Percentiles rank a stretch among this genome's conserved stretches.
These are phyloP conservation scores for Waltergamsia citrina DNA, from an alignment of 2,329 filamentous ascomycete species.

Conservation along the genomic window DNA sequence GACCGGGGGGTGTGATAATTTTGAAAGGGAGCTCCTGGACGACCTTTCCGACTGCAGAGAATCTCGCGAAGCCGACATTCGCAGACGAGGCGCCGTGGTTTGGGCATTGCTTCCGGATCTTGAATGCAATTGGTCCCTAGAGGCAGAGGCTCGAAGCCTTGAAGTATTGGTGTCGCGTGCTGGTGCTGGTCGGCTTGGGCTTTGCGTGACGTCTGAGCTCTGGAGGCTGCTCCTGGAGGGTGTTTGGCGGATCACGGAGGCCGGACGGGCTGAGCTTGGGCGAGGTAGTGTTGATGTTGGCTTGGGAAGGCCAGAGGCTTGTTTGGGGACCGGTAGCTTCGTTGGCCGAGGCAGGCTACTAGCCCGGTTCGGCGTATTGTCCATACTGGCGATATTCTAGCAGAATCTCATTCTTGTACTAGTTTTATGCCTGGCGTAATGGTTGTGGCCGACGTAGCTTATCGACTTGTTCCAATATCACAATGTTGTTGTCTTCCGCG, in stretches of 20 bases:
- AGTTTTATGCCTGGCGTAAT: too few species aligned
- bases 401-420: too few species aligned
- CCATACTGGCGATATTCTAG: too few species aligned
- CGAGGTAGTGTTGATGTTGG: conserved; percentile 13
- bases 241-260: conserved; percentile 12
- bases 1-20: neutral
- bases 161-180: conserved; percentile 10
- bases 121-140: conserved; percentile 26
- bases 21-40: conserved; percentile 1
- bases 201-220: conserved; percentile 1
- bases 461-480: too few species aligned
- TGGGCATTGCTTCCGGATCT: conserved; percentile 5
- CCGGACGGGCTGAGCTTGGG: conserved; percentile 11
- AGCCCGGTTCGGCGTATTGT: conserved; percentile 2
- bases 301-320: conserved; percentile 20
- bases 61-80: conserved; percentile 5
- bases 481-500: too few species aligned
- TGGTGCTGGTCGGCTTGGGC: neutral
- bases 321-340: conserved; percentile 24
- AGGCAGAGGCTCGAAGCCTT: conserved; percentile 27
- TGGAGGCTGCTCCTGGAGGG: conserved; percentile 17
- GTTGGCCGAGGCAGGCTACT: conserved; percentile 17
- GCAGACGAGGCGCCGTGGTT: conserved; percentile 5
- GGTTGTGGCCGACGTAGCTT: too few species aligned
- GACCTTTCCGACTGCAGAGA: neutral